These are phyloP conservation scores for Isabelozyma gotoi DNA, from an alignment of 805 yeast species.

Conservation along the genomic window DNA sequence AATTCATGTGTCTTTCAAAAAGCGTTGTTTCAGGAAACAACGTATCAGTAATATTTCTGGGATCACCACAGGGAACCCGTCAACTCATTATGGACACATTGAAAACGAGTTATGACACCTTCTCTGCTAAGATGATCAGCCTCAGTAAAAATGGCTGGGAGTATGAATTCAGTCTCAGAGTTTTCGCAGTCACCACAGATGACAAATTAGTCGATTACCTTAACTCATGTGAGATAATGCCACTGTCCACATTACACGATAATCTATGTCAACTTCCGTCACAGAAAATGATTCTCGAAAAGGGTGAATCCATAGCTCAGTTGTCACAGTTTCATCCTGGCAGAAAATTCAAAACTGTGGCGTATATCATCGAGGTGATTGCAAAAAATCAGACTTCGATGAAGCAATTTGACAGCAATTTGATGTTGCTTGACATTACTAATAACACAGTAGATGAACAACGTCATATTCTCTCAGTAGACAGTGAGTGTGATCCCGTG, in stretches of 20 bases:
- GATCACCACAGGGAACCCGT: neutral
- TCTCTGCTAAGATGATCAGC: constrained; percentile 5
- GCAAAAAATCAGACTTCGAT: constrained; percentile 3
- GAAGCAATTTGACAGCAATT: constrained; percentile 8
- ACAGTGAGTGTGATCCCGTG: neutral
- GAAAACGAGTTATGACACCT: constrained; percentile 6
- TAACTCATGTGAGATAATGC: constrained; percentile 3
- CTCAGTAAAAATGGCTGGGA: constrained; percentile 6
- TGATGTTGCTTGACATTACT: constrained; percentile 13
- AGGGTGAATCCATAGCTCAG: constrained; percentile 4
- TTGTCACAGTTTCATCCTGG: constrained; percentile 4
- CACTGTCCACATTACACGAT: neutral
- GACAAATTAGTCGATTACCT: constrained; percentile 8
- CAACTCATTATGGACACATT: constrained; percentile 7
- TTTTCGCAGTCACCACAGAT: constrained; percentile 5
- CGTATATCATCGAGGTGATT: constrained; percentile 11
- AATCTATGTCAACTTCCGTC: constrained; percentile 7
- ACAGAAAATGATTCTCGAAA: constrained; percentile 17
- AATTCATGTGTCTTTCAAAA: constrained; percentile 19
- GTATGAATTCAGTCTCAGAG: constrained; percentile 8
- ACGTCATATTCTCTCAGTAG: neutral
- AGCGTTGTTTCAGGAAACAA: constrained; percentile 4
- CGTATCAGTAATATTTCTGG: constrained; percentile 1
- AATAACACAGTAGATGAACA: constrained; percentile 4
- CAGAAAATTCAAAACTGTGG: neutral